Percentiles rank a stretch among this genome's conserved stretches.
Evolutionary conservation across 805 yeast species (phyloP).

Genomic region (Candida berthetii): DNA sequence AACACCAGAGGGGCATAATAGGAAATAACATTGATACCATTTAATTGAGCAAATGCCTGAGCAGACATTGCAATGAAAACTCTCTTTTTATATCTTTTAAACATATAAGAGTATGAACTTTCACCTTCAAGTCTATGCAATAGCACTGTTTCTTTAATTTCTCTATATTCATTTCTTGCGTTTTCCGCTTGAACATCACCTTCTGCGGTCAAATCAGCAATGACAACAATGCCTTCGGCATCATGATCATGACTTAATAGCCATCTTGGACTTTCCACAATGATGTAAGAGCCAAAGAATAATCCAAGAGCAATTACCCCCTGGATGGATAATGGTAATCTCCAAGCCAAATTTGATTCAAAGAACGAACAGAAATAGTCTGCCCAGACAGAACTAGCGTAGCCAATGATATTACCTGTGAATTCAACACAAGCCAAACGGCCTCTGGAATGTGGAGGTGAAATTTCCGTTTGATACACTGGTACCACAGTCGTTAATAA

Average conservation of each 20-base stretch:
- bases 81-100: constrained; percentile 67
- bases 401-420: constrained; percentile 81
- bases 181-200: constrained; percentile 66
- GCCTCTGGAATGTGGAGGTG: constrained; percentile 85
- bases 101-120: constrained; percentile 66
- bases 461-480: constrained; percentile 81
- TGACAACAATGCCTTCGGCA: constrained; percentile 77
- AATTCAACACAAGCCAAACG: constrained; percentile 82
- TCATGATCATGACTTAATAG: constrained; percentile 74
- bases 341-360: constrained; percentile 61
- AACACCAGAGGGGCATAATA: constrained; percentile 93
- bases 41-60: constrained; percentile 87
- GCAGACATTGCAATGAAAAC: constrained; percentile 86
- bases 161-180: constrained; percentile 70
- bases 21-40: constrained; percentile 89
- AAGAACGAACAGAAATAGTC: constrained; percentile 71
- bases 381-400: constrained; percentile 80
- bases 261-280: constrained; percentile 92
- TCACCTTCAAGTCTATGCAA: constrained; percentile 79
- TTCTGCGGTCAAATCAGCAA: constrained; percentile 75
- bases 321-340: constrained; percentile 73
- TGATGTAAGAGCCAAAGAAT: constrained; percentile 66
- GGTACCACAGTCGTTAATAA: constrained; percentile 80
- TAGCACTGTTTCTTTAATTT: constrained; percentile 76
- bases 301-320: constrained; percentile 65